Conservation (phyloP, 2,329 filamentous ascomycete species). For the Tolypocladium album region DNA sequence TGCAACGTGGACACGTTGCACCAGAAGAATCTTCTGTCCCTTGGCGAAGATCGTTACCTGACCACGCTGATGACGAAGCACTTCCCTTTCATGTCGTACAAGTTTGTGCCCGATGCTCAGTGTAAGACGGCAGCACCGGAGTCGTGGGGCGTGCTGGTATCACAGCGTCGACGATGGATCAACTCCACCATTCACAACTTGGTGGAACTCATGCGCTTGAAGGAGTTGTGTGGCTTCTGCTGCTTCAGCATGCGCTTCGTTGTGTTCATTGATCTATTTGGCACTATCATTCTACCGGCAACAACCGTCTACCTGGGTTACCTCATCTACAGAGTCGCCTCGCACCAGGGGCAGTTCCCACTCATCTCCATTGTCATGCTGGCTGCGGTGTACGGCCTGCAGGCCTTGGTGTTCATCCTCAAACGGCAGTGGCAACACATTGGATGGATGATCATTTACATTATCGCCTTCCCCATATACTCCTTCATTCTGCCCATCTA, state of each 20-base stretch:
- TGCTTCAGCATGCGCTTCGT: conserved; percentile 97
- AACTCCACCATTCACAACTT: conserved; percentile 98
- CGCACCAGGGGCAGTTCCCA: conserved; percentile 64
- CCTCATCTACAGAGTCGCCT: conserved; percentile 70
- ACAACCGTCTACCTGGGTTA: conserved; percentile 81
- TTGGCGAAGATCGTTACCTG: conserved; percentile 94
- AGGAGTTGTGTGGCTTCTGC: conserved; percentile 97
- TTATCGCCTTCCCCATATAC: conserved; percentile 91
- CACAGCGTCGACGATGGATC: conserved; percentile 98
- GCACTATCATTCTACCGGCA: conserved; percentile 84
- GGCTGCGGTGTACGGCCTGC: conserved; percentile 86
- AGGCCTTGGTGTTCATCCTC: conserved; percentile 91
- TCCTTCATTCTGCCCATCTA: conserved; percentile 86
- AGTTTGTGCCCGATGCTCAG: conserved; percentile 88
- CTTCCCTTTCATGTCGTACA: conserved; percentile 92
- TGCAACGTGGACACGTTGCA: conserved; percentile 89
- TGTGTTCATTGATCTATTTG: conserved; percentile 86
- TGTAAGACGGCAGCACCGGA: conserved; percentile 91
- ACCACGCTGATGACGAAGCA: conserved; percentile 98
- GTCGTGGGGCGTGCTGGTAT: conserved; percentile 85
- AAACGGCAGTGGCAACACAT: conserved; percentile 98
- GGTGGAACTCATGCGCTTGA: conserved; percentile 77
- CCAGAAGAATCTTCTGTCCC: conserved; percentile 88
- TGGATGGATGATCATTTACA: conserved; percentile 99
- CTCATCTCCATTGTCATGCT: conserved; percentile 82